These are phyloP conservation scores for Mycena crocata DNA, from an alignment of 768 basidiomycete genomes.

Conservation along the genomic window DNA sequence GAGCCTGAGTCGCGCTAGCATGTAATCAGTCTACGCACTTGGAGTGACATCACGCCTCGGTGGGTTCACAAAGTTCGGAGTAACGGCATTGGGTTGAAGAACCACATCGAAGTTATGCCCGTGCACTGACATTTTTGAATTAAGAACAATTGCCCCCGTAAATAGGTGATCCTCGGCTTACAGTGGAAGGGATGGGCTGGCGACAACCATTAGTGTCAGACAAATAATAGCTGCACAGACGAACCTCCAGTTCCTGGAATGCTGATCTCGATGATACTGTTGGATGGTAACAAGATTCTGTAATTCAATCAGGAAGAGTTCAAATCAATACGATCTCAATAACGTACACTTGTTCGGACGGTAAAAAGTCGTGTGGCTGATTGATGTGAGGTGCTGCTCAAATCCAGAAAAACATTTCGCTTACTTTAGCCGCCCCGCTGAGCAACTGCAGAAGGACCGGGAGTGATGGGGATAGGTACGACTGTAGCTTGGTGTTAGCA, in stretches of 20 bases:
- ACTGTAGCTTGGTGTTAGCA: too few relatives aligned
- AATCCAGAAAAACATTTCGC: too few relatives aligned
- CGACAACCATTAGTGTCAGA: conserved; percentile 22
- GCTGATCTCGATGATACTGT: conserved; percentile 22
- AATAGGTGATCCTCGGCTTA: too few relatives aligned
- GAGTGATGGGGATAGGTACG: conserved; percentile 14
- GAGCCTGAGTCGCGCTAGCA: too few relatives aligned
- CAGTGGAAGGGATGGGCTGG: conserved; percentile 34
- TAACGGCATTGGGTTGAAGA: neutral
- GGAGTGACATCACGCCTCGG: conserved; percentile 21
- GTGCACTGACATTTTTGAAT: conserved; percentile 35
- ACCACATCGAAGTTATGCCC: conserved; percentile 28
- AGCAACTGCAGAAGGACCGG: conserved; percentile 19
- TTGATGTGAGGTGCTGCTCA: too few relatives aligned
- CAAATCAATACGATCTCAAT: too few relatives aligned
- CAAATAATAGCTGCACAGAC: neutral
- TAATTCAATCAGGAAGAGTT: too few relatives aligned
- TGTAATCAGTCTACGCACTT: conserved; percentile 26
- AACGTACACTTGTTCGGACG: conserved; percentile 17
- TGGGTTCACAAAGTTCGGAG: conserved; percentile 21
- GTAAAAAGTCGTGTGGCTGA: conserved; percentile 7
- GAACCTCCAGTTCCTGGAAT: conserved; percentile 23
- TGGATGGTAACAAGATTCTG: conserved; percentile 16
- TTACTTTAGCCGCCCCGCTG: conserved; percentile 14
- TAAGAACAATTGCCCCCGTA: too few relatives aligned